Conservation (phyloP, 257 asterid genomes). For the Gynochthodes officinalis region DNA sequence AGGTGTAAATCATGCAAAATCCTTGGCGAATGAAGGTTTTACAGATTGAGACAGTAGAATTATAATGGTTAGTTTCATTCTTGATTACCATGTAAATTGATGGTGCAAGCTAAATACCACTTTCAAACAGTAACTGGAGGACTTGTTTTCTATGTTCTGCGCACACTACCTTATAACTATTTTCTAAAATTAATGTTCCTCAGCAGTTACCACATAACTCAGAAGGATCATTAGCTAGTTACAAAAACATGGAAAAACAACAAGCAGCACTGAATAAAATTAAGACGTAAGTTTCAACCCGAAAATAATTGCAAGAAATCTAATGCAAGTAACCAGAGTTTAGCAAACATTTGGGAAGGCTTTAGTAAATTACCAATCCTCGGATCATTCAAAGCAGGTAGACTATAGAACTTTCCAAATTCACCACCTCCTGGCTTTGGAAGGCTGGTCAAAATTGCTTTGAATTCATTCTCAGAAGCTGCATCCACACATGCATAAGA, state of each 20-base stretch:
- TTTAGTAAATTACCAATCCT: slow-evolving; percentile 54
- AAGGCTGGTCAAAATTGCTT: slow-evolving; percentile 67
- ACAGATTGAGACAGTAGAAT: neutral
- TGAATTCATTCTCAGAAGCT: slow-evolving; percentile 81
- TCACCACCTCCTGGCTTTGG: slow-evolving; percentile 96
- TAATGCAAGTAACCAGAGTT: neutral
- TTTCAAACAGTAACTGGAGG: neutral
- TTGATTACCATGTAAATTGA: neutral
- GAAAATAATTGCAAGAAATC: neutral
- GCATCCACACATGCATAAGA: slow-evolving; percentile 24
- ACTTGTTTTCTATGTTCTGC: neutral
- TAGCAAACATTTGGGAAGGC: neutral
- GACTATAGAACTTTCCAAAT: slow-evolving; percentile 86
- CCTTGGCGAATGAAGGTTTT: neutral
- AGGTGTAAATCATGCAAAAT: neutral
- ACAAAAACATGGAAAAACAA: neutral
- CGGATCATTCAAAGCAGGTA: slow-evolving; percentile 83
- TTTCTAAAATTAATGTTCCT: neutral
- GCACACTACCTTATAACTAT: neutral
- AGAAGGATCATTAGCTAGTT: neutral
- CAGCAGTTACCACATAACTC: neutral
- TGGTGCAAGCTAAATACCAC: neutral
- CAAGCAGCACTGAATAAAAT: neutral
- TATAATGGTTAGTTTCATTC: neutral
- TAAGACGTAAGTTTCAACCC: neutral